These are phyloP conservation scores for Mycena crocata DNA, from an alignment of 768 basidiomycete species.

Conservation along the genomic window DNA sequence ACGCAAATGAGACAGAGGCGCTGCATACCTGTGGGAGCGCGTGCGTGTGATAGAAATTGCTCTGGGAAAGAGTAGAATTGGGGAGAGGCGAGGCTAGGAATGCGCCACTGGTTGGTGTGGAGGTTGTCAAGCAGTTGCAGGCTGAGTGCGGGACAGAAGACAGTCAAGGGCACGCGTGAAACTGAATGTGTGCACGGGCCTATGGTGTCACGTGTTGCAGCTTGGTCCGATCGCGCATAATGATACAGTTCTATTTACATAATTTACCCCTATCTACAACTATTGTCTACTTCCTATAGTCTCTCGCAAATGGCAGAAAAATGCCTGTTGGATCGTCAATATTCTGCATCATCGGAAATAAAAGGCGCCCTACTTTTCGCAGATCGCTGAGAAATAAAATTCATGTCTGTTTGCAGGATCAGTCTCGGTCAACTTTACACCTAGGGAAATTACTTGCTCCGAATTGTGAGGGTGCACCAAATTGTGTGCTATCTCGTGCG, in stretches of 20 bases:
- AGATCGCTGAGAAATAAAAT: constrained; percentile 94
- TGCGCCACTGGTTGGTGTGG: not conserved
- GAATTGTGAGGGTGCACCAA: constrained; percentile 88
- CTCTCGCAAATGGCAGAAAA: constrained; percentile 17
- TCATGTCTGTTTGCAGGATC: constrained; percentile 61
- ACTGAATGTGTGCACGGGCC: not conserved
- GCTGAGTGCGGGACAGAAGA: no score
- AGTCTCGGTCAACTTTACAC: not conserved
- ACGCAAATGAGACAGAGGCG: not conserved
- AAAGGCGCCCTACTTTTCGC: constrained; percentile 67
- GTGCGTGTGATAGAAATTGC: not conserved
- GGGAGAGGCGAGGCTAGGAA: not conserved
- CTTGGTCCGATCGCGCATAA: not conserved
- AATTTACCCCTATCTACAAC: constrained; percentile 8
- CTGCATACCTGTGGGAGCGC: not conserved
- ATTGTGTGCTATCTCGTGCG: constrained; percentile 95
- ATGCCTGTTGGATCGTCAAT: constrained; percentile 11
- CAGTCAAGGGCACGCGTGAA: constrained; percentile 12
- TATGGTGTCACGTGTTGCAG: not conserved
- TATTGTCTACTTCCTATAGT: not conserved
- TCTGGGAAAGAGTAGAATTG: not conserved
- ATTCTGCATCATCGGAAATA: not conserved
- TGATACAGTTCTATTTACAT: constrained; percentile 16
- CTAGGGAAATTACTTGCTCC: constrained; percentile 48
- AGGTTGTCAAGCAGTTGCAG: no score